phyloP scores from a whole-genome alignment of 2,329 filamentous ascomycete genomes.

The Ceratocystiopsis minuta region DNA sequence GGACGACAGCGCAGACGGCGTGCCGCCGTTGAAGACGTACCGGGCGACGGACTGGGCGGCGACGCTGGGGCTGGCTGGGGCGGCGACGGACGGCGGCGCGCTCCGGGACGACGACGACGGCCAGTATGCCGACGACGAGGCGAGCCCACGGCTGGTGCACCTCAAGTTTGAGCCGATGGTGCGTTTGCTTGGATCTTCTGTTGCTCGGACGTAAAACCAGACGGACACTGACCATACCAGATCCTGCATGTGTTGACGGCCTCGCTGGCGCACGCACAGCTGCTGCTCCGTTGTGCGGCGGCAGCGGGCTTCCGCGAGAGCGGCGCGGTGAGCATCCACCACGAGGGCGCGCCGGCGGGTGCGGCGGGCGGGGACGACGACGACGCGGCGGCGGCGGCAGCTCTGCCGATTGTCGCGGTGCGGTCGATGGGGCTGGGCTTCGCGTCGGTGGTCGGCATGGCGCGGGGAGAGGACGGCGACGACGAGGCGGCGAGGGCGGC shows the following conservation, averaged over 20 bases:
- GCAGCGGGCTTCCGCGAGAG: constrained; percentile 80
- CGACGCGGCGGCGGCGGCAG: constrained; percentile 13
- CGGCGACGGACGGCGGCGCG: constrained; percentile 10
- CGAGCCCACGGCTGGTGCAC: constrained; percentile 35
- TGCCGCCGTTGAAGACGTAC: not conserved
- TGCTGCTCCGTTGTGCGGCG: constrained; percentile 56
- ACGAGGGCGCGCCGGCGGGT: constrained; percentile 5
- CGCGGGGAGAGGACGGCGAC: constrained; percentile 11
- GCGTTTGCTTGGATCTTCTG: constrained; percentile 16
- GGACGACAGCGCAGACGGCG: constrained; percentile 14
- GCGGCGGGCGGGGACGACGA: constrained; percentile 10
- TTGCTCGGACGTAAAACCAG: not conserved
- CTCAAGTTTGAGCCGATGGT: constrained; percentile 96
- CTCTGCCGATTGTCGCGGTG: constrained; percentile 67
- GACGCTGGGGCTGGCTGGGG: constrained; percentile 23
- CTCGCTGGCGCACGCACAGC: constrained; percentile 56
- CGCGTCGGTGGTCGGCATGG: constrained; percentile 59
- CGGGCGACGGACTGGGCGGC: constrained; percentile 9
- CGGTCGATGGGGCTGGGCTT: constrained; percentile 68
- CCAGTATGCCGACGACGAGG: too few species aligned
- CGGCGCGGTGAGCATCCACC: constrained; percentile 52
- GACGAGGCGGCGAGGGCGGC: constrained; percentile 14
- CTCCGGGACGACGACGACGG: constrained; percentile 3
- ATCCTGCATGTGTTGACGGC: constrained; percentile 77
- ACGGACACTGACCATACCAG: constrained; percentile 26